These are phyloP conservation scores for Trichoderma guizhouense DNA, from an alignment of 2,329 filamentous ascomycete species.

Conservation along the genomic window DNA sequence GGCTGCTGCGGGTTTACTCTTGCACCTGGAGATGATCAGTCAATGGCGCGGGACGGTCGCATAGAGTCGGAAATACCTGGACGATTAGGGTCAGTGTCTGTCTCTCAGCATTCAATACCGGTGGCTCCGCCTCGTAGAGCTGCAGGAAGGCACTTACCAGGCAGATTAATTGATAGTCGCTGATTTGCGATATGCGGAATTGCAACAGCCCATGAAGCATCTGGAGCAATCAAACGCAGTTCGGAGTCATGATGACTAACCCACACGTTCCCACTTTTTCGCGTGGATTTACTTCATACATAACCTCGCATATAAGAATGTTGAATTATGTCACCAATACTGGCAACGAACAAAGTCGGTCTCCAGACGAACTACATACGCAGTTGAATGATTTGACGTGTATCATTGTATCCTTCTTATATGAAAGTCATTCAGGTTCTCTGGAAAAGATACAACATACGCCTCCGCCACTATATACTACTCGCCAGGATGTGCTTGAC, in stretches of 20 bases:
- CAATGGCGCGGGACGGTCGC: background rate
- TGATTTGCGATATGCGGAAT: constrained; percentile 4
- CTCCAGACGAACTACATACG: background rate
- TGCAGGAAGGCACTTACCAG: background rate
- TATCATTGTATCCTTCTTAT: too few species aligned
- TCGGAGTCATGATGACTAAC: background rate
- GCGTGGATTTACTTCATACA: background rate
- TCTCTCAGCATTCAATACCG: background rate
- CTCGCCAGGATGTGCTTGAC: background rate
- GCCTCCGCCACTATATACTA: background rate
- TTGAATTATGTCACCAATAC: background rate
- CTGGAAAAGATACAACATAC: background rate
- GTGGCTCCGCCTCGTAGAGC: background rate
- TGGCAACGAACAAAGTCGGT: background rate
- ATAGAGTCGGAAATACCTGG: background rate
- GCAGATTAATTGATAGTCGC: background rate
- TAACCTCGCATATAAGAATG: background rate
- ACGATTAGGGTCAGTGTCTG: background rate
- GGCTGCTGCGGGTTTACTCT: constrained; percentile 19
- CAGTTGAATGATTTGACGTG: background rate
- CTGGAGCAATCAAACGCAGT: background rate
- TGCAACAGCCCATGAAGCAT: background rate
- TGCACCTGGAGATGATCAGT: constrained; percentile 8
- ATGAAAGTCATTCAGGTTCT: too few species aligned
- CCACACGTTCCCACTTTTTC: background rate